Evolutionary conservation across 176 grass and related monocot genomes (phyloP).

Genomic region (Aegilops bicornis): DNA sequence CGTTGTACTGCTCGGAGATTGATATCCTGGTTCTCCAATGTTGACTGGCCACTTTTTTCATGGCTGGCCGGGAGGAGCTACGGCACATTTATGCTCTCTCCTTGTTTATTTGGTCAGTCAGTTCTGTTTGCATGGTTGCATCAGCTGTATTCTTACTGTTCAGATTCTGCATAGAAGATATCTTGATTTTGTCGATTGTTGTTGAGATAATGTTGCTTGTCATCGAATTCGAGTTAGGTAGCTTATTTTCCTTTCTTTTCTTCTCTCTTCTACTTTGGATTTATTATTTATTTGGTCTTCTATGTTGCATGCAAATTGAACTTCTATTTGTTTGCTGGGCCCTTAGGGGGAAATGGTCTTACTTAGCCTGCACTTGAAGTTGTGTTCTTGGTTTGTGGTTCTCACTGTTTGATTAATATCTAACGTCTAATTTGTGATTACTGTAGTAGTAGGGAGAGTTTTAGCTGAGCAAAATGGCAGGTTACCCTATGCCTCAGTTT

Average conservation of each 20-base stretch:
- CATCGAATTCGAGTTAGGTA: neutral
- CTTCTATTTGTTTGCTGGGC: neutral
- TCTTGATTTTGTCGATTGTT: neutral
- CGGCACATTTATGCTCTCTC: neutral
- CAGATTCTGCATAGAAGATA: neutral
- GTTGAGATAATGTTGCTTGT: neutral
- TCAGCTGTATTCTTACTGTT: neutral
- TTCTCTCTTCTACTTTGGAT: neutral
- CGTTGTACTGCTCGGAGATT: constrained; percentile 27
- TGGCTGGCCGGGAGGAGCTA: neutral
- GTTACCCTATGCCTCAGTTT: constrained; percentile 19
- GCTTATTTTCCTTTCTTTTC: neutral
- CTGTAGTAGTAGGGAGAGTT: neutral
- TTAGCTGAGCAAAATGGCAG: constrained; percentile 32
- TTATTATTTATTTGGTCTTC: neutral
- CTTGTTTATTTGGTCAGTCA: neutral
- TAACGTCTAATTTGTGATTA: neutral
- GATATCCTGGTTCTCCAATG: neutral
- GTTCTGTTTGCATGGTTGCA: neutral
- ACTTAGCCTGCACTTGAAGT: neutral
- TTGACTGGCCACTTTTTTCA: neutral
- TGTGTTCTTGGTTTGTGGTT: neutral
- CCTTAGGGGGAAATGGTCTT: neutral
- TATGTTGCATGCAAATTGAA: neutral
- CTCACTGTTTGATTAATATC: neutral